Conservation (phyloP, 805 yeast genomes). For the Starmerella geochares region DNA sequence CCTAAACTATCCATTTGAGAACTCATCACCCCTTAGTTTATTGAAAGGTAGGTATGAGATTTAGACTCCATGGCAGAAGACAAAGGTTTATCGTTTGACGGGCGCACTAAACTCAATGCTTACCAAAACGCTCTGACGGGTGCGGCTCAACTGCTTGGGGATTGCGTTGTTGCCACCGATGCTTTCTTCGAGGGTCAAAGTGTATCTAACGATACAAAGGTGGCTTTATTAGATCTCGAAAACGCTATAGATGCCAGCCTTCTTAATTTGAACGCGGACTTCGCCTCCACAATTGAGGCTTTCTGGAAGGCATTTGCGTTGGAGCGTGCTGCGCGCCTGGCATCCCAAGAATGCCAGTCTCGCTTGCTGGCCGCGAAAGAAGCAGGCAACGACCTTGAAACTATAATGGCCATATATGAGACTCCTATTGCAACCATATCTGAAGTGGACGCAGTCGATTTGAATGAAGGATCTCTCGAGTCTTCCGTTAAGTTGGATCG, state of each 20-base stretch:
- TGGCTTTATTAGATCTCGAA: background rate
- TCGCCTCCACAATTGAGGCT: background rate
- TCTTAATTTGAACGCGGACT: conserved; percentile 1
- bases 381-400: background rate
- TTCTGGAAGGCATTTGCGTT: background rate
- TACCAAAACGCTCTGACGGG: background rate
- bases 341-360: background rate
- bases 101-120: background rate
- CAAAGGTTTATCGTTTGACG: background rate
- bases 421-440: background rate
- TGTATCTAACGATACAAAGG: background rate
- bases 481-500: background rate
- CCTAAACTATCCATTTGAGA: too few species aligned
- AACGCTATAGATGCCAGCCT: background rate
- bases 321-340: background rate
- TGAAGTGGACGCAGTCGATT: background rate
- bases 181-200: background rate
- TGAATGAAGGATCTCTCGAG: background rate
- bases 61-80: too few species aligned
- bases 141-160: background rate
- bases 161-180: background rate
- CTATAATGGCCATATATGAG: background rate
- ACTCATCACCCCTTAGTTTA: too few species aligned
- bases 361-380: background rate
- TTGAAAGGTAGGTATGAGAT: too few species aligned